Percentiles rank a stretch among this genome's conserved stretches.
Conservation (phyloP, 2,329 filamentous ascomycete species). For the Magnaporthiopsis rhizophila region DNA sequence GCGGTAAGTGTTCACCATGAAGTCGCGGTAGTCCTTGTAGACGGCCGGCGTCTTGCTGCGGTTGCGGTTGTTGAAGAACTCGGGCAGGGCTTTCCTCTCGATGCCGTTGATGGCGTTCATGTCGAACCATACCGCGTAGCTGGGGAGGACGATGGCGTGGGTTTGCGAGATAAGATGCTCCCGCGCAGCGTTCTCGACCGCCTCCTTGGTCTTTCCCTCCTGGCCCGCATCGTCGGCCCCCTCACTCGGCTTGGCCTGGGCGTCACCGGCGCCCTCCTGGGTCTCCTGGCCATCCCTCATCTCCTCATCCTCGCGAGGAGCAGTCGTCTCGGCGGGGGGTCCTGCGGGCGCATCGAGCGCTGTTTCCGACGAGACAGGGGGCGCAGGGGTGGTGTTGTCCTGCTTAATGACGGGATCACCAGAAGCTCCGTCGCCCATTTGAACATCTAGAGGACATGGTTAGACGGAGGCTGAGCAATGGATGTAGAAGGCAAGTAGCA, state of each 20-base stretch:
- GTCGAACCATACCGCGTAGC: conserved; percentile 98
- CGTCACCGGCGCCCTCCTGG: conserved; percentile 14
- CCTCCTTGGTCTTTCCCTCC: conserved; percentile 67
- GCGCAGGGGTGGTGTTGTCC: conserved; percentile 51
- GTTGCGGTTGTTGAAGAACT: conserved; percentile 98
- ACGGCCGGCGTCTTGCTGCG: conserved; percentile 95
- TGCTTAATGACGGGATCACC: conserved; percentile 48
- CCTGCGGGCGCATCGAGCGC: conserved; percentile 62
- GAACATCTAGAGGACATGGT: conserved; percentile 40
- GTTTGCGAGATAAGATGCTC: conserved; percentile 90
- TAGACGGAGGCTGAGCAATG: background rate
- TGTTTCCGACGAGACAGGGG: conserved; percentile 48
- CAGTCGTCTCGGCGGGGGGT: conserved; percentile 52
- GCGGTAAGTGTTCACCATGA: conserved; percentile 99
- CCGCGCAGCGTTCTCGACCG: conserved; percentile 76
- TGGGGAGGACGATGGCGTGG: conserved; percentile 91
- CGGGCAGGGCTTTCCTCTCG: conserved; percentile 88
- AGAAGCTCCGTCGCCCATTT: conserved; percentile 48
- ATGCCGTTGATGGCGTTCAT: conserved; percentile 89
- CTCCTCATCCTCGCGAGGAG: conserved; percentile 64
- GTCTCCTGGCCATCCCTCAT: conserved; percentile 43
- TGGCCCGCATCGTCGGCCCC: conserved; percentile 37
- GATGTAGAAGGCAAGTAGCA: background rate
- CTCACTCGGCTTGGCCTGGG: conserved; percentile 34
- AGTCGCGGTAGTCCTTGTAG: conserved; percentile 98